Conservation (phyloP, 2,329 filamentous ascomycete genomes). For the Calonectria naviculata region DNA sequence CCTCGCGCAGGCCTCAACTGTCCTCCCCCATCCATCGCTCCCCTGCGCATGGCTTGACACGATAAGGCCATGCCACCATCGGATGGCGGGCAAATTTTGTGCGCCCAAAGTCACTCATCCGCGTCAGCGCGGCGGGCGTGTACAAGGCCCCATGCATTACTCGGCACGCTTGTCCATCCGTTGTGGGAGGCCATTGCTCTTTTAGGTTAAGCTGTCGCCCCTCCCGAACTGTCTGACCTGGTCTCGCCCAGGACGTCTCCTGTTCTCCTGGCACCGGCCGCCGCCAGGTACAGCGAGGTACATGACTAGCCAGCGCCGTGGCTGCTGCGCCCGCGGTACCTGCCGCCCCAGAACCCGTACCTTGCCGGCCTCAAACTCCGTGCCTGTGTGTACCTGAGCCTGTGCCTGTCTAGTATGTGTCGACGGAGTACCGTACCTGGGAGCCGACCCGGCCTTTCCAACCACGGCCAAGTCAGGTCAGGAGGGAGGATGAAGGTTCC, state of each 20-base stretch:
- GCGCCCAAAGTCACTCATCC: constrained; percentile 10
- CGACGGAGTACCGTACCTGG: no score
- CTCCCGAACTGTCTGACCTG: constrained; percentile 15
- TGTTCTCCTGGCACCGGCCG: neutral
- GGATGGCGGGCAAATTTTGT: constrained; percentile 13
- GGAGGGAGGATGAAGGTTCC: neutral
- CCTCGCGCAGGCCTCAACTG: neutral
- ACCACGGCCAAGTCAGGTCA: neutral
- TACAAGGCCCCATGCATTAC: constrained; percentile 10
- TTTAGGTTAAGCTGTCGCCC: constrained; percentile 9
- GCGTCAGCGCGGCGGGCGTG: neutral
- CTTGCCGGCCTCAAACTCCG: neutral
- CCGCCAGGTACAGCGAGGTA: neutral
- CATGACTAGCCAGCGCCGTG: neutral
- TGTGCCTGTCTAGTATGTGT: no score
- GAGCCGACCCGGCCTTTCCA: neutral
- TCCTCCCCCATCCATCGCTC: constrained; percentile 8
- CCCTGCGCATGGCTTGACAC: constrained; percentile 38
- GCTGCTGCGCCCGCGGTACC: neutral
- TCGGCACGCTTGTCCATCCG: neutral
- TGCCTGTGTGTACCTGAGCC: neutral
- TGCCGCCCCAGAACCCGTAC: neutral
- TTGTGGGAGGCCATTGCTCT: neutral
- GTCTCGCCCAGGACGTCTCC: neutral
- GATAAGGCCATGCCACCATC: constrained; percentile 34